phyloP scores from a whole-genome alignment of 169 alveolate species.

The Cytauxzoon felis region DNA sequence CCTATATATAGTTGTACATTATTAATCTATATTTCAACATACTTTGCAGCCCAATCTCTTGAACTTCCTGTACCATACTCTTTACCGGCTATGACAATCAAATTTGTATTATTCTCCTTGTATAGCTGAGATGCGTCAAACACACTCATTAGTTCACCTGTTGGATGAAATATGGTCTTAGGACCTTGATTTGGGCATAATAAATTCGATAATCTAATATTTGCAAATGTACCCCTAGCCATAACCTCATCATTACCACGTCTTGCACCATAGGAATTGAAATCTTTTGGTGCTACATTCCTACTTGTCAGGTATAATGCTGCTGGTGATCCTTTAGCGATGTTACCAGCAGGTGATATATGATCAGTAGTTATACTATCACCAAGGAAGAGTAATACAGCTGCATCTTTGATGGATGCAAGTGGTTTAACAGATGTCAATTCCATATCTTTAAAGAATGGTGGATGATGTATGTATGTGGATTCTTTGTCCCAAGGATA shows the following conservation, averaged over 20 bases:
- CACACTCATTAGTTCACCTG: slow-evolving; percentile 82
- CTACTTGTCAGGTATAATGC: slow-evolving; percentile 81
- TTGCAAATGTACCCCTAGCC: slow-evolving; percentile 97
- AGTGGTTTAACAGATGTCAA: slow-evolving; percentile 29
- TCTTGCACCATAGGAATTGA: slow-evolving; percentile 94
- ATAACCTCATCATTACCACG: slow-evolving; percentile 95
- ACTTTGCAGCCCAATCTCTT: slow-evolving; percentile 98
- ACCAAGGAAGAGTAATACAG: slow-evolving; percentile 80
- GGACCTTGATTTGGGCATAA: slow-evolving; percentile 90
- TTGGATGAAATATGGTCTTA: slow-evolving; percentile 86
- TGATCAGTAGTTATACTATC: slow-evolving; percentile 97
- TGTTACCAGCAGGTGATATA: slow-evolving; percentile 97
- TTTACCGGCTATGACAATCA: slow-evolving; percentile 87
- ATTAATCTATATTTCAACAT: not conserved
- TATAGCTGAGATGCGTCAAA: slow-evolving; percentile 89
- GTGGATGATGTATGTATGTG: slow-evolving; percentile 94
- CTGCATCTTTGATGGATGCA: slow-evolving; percentile 70
- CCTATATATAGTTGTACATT: slow-evolving; percentile 34
- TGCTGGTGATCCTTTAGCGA: slow-evolving; percentile 91
- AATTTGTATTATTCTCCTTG: slow-evolving; percentile 48
- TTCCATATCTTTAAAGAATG: slow-evolving; percentile 83
- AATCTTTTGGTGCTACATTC: slow-evolving; percentile 85
- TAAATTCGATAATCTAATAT: slow-evolving; percentile 90
- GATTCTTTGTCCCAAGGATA: slow-evolving; percentile 89
- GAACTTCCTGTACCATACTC: slow-evolving; percentile 95